Evolutionary conservation across 805 yeast genomes (phyloP), one percentile per base, ranked within the genome.

Genomic region (Saccharomycopsis synnaedendra): DNA sequence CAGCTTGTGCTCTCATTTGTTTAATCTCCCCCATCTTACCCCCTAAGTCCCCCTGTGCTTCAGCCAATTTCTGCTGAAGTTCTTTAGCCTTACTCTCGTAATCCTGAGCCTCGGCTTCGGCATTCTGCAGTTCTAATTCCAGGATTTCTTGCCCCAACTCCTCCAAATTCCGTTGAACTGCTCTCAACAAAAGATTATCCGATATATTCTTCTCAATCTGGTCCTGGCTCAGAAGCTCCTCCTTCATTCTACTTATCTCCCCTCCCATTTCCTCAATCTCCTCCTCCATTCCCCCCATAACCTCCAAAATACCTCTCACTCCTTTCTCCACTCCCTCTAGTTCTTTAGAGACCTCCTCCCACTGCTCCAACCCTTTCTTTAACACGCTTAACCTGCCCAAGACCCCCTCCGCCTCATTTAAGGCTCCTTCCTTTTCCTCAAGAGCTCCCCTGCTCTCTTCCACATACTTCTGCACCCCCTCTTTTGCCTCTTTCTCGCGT

Each of bases 21-120:
- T 79, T 80, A 39, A 85, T 74, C 61, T 90, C 97, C 27, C 98
- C 99, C 28, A 78, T 62, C 55, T 81, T 83, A 8, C 87, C 80
- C 3, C 95, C 84, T 56, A 84, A 78, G 45, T 68, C 69, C 1
- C 88, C 72, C 51, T 79, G 82, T 39, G 84, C 60, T 3, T 63
- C 64, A 10, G 84, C 71, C 46, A 78, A 76, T 37, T 65, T 59
- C 10, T 67, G 65, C 47, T 77, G 65, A 8, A 50, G 33, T 73
- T 65, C 35, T 88, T 40, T 64, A 61, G 2, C 88, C 73, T 49
- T 75, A 72, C 7, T 68, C 63, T 55, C 84, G 82, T 58, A 82
- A 87, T 53, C 71, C 69, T 1, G 74, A 76, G 54, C 82, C 70
- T 50, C 78, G 74, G 2, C 64, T 49, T 78, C 80, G 0, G 96